Evolutionary conservation across 805 yeast species (phyloP).

Genomic region (Candida coleopterorum): DNA sequence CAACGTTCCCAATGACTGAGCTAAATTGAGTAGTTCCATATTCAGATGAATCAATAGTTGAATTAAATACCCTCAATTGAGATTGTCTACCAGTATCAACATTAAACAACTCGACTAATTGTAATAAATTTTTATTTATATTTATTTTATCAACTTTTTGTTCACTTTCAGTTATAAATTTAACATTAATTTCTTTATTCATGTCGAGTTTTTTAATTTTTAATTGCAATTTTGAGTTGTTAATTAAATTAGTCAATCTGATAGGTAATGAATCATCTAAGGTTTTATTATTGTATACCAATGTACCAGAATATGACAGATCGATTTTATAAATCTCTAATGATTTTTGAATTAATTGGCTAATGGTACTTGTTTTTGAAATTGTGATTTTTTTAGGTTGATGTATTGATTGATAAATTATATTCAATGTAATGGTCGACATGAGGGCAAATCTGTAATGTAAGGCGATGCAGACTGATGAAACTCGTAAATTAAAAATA

Average conservation of each 20-base stretch:
- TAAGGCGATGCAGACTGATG: background rate
- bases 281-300: slow-evolving; percentile 23
- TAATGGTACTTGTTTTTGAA: slow-evolving; percentile 21
- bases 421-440: slow-evolving; percentile 22
- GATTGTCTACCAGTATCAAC: background rate
- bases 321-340: slow-evolving; percentile 23
- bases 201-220: slow-evolving; percentile 10
- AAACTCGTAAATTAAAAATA: too few relatives aligned
- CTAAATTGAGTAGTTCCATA: slow-evolving; percentile 12
- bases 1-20: slow-evolving; percentile 17
- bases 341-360: slow-evolving; percentile 19
- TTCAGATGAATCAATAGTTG: slow-evolving; percentile 8
- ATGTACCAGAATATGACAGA: slow-evolving; percentile 17
- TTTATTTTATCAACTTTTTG: slow-evolving; percentile 5
- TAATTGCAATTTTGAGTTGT: slow-evolving; percentile 29
- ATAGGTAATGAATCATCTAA: slow-evolving; percentile 30
- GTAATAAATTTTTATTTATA: slow-evolving; percentile 1
- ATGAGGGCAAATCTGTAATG: slow-evolving; percentile 9
- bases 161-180: slow-evolving; percentile 11
- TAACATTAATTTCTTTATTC: slow-evolving; percentile 14
- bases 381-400: slow-evolving; percentile 25
- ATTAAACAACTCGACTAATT: slow-evolving; percentile 6
- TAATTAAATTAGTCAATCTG: slow-evolving; percentile 26
- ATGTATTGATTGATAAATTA: slow-evolving; percentile 15
- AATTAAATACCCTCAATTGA: slow-evolving; percentile 15